Conservation (phyloP, 768 basidiomycete genomes). For the Auriscalpium microsporum region DNA sequence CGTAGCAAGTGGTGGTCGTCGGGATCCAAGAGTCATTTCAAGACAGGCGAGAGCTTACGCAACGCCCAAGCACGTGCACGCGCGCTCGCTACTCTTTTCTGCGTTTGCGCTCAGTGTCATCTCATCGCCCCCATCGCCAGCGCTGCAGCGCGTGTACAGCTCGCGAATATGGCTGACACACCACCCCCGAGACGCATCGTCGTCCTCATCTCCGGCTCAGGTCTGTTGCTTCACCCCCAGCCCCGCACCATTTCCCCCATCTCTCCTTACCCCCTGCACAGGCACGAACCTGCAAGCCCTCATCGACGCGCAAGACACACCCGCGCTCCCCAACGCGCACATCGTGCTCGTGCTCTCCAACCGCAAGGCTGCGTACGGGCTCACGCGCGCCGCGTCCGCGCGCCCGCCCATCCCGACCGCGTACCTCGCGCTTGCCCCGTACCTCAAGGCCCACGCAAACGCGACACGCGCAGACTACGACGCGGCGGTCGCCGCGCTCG, state of each 20-base stretch:
- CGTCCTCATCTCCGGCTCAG: conserved; percentile 63
- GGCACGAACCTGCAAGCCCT: conserved; percentile 96
- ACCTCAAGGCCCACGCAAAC: conserved; percentile 61
- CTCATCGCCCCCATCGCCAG: neutral
- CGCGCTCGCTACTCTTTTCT: too few relatives aligned
- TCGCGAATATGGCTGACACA: too few relatives aligned
- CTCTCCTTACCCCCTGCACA: conserved; percentile 23
- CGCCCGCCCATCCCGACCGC: conserved; percentile 74
- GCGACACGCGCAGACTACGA: conserved; percentile 83
- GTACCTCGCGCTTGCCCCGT: conserved; percentile 80
- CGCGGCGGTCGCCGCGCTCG: conserved; percentile 61
- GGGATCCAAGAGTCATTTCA: too few relatives aligned
- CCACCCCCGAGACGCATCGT: conserved; percentile 27
- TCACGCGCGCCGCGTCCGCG: conserved; percentile 67
- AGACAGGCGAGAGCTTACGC: too few relatives aligned
- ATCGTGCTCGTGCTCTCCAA: conserved; percentile 87
- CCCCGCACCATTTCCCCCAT: neutral
- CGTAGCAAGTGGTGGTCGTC: too few relatives aligned
- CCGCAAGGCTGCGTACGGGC: conserved; percentile 83
- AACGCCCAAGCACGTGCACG: too few relatives aligned
- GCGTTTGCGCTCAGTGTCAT: too few relatives aligned
- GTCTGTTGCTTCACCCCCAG: conserved; percentile 22
- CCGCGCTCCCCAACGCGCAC: conserved; percentile 57
- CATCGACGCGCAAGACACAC: conserved; percentile 76
- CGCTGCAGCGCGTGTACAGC: neutral